Evolutionary conservation across 2,329 filamentous ascomycete species (phyloP).

Genomic region (Fusarium camptoceras): DNA sequence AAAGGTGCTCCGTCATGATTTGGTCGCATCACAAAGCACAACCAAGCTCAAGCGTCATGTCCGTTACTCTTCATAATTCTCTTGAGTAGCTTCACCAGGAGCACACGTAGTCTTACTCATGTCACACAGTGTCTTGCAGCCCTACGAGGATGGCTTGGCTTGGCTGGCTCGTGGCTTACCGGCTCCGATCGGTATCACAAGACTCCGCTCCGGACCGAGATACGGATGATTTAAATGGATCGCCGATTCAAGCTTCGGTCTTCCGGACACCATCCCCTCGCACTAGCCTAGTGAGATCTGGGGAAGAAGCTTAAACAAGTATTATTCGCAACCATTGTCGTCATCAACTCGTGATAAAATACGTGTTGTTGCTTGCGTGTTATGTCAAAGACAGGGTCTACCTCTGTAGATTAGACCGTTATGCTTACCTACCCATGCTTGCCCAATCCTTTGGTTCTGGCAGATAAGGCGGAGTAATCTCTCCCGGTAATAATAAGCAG

Average conservation of each 20-base stretch:
- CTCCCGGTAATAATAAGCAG: constrained; percentile 6
- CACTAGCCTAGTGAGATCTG: neutral
- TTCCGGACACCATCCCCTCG: neutral
- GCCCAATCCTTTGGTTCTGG: neutral
- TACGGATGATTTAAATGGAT: neutral
- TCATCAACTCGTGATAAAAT: constrained; percentile 23
- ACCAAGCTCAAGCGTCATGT: neutral
- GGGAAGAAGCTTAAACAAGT: neutral
- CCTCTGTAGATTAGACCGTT: neutral
- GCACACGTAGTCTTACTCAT: neutral
- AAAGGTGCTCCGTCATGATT: neutral
- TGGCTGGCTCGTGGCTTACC: neutral
- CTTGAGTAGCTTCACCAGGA: neutral
- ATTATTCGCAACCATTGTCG: constrained; percentile 1
- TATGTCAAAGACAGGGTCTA: constrained; percentile 9
- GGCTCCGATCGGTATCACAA: neutral
- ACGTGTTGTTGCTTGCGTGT: constrained; percentile 27
- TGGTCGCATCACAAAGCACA: no score
- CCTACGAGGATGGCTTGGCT: neutral
- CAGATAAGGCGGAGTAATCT: constrained; percentile 23
- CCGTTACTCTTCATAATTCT: neutral
- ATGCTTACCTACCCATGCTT: neutral
- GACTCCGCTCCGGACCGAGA: constrained; percentile 9
- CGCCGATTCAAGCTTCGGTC: constrained; percentile 9
- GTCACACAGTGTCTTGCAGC: neutral